Conservation (phyloP, 371 early-diverging fungal species). For the Mortierella sp. region DNA sequence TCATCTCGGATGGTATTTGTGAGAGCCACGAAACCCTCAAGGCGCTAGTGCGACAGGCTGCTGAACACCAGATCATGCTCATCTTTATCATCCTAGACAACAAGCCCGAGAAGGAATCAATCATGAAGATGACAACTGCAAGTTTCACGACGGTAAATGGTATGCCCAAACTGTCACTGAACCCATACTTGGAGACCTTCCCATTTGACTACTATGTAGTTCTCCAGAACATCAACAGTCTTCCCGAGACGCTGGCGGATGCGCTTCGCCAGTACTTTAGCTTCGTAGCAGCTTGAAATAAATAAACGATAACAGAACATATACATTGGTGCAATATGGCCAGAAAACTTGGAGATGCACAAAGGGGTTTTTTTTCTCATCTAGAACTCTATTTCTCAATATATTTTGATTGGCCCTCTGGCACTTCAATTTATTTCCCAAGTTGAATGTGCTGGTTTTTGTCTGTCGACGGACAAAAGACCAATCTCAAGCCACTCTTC, state of each 20-base stretch:
- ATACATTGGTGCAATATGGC: no score
- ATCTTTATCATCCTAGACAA: conserved; percentile 96
- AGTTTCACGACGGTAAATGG: conserved; percentile 80
- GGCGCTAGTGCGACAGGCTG: conserved; percentile 84
- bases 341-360: no score
- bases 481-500: neutral
- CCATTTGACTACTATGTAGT: conserved; percentile 98
- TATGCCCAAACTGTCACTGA: conserved; percentile 77
- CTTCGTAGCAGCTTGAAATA: conserved; percentile 59
- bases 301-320: no score
- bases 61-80: conserved; percentile 91
- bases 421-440: no score
- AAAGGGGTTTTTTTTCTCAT: no score
- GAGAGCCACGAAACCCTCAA: conserved; percentile 90
- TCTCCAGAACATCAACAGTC: conserved; percentile 86
- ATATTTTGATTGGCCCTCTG: no score
- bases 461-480: no score
- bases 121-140: conserved; percentile 90
- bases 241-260: conserved; percentile 93
- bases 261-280: conserved; percentile 95
- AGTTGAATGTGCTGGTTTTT: no score
- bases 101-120: conserved; percentile 88
- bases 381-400: no score
- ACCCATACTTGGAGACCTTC: conserved; percentile 96
- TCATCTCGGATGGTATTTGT: conserved; percentile 97